Base-by-base conservation (phyloP, 495 filamentous ascomycete genomes). In the Lichina pygmaea region DNA sequence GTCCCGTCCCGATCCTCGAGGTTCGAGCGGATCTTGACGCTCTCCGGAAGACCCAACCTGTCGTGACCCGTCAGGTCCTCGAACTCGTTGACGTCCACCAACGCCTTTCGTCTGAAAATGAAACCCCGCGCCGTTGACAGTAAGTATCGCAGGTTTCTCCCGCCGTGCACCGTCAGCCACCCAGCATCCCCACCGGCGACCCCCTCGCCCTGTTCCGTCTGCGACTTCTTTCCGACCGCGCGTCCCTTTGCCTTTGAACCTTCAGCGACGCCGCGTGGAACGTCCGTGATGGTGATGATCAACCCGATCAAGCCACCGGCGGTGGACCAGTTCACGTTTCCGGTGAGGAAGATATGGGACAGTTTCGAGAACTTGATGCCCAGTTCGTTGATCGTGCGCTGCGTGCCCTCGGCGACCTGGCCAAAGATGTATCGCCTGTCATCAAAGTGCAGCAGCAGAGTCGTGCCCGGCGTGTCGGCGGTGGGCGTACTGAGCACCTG, bases 371-470 rank as follows among this genome's bases (percentile, higher is more conserved):
- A 48, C 37, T 63, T 60, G 0, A 71, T 44, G 39, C 71, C 77
- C 44, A 72, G 66, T 57, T 93, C 77, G 6, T 65, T 59, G 44
- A 73, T 61, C 45, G 73, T 69, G n/a, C 89, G 72, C 61, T 94
- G 86, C 9, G 77, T 72, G 6, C 89, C 89, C 58, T 95, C 91
- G 9, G 73, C 62, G 8, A 85, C 52, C 55, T 81, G 76, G 7
- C 89, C 89, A 52, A 97, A 75, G n/a, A 95, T 44, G 56, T 95
- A 97, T 41, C 83, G 72, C 54, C 75, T 74, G 44, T 72, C 65
- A 45, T 84, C 78, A 54, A 83, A 85, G 54, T 82, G 70, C 8
- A 95, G 66, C 32, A 79, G 42, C 30, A 95, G 52, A 13, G 70
- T 67, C 24, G 81, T 81, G 38, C 86, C 91, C 12, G 77, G 76